Conservation (phyloP, 768 basidiomycete genomes). For the Clathrus columnatus region DNA sequence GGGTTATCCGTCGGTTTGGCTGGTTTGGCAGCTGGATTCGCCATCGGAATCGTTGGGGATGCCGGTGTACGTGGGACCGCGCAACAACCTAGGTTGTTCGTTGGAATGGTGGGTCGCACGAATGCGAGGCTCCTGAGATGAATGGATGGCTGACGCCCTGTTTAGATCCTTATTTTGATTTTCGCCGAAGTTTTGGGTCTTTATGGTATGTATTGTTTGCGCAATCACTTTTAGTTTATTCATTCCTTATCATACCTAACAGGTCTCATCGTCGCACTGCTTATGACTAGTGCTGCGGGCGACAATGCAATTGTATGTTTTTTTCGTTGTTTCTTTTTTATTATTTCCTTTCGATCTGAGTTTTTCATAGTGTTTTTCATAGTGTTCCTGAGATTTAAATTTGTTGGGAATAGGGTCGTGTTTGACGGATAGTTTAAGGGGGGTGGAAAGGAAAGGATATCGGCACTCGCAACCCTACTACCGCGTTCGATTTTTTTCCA, state of each 20-base stretch:
- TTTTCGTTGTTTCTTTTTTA: too few relatives aligned
- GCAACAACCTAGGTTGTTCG: constrained; percentile 89
- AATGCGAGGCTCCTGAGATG: background rate
- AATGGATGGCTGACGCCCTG: background rate
- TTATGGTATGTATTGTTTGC: constrained; percentile 44
- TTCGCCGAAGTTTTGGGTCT: constrained; percentile 92
- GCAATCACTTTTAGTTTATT: background rate
- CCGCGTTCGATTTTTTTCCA: too few relatives aligned
- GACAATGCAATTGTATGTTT: background rate
- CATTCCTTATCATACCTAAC: background rate
- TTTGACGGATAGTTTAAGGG: too few relatives aligned
- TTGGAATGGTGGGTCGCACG: constrained; percentile 70
- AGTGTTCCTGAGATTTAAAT: too few relatives aligned
- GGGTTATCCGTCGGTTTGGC: constrained; percentile 89
- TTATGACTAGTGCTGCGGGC: constrained; percentile 63
- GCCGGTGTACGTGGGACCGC: constrained; percentile 97
- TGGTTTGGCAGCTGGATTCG: constrained; percentile 94
- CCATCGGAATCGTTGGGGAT: constrained; percentile 97
- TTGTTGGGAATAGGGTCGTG: too few relatives aligned
- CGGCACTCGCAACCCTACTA: too few relatives aligned
- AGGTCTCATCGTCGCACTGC: constrained; percentile 88
- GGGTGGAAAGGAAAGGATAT: too few relatives aligned
- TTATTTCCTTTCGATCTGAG: too few relatives aligned
- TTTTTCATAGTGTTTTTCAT: too few relatives aligned
- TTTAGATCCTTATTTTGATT: constrained; percentile 93